Evolutionary conservation across 2,329 filamentous ascomycete genomes (phyloP).

Genomic region (Capronia americana): DNA sequence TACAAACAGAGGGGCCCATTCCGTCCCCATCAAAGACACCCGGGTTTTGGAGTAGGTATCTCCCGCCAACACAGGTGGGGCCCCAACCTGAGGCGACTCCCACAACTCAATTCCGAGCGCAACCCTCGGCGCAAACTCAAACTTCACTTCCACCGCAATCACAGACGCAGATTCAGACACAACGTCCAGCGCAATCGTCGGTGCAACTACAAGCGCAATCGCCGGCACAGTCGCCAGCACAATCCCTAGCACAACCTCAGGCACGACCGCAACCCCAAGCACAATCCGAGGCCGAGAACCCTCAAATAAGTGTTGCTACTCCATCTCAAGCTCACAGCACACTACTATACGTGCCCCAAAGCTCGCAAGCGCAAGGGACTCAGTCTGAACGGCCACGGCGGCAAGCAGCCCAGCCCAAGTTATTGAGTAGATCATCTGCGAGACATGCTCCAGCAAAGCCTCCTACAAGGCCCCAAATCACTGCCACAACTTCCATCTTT

Average conservation of each 20-base stretch:
- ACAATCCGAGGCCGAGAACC: not conserved
- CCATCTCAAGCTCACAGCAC: not conserved
- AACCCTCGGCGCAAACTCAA: not conserved
- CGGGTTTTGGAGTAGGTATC: not conserved
- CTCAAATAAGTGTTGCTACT: not conserved
- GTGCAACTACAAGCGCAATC: not conserved
- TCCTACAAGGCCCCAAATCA: not conserved
- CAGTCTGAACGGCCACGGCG: not conserved
- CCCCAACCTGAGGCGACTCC: not conserved
- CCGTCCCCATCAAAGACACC: not conserved
- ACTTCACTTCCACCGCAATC: not conserved
- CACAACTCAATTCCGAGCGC: not conserved
- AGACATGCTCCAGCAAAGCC: not conserved
- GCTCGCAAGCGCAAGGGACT: not conserved
- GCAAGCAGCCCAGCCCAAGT: not conserved
- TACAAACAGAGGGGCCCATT: not conserved
- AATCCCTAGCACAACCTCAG: not conserved
- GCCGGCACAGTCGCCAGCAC: too few species aligned
- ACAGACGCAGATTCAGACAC: not conserved
- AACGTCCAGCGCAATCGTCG: not conserved
- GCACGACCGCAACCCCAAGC: not conserved
- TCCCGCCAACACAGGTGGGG: too few species aligned
- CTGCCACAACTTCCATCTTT: not conserved
- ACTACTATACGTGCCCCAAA: not conserved
- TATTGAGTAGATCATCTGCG: too few species aligned